Conservation (phyloP, 1,284 basidiomycete genomes). For the Cutaneotrichosporon sp. region DNA sequence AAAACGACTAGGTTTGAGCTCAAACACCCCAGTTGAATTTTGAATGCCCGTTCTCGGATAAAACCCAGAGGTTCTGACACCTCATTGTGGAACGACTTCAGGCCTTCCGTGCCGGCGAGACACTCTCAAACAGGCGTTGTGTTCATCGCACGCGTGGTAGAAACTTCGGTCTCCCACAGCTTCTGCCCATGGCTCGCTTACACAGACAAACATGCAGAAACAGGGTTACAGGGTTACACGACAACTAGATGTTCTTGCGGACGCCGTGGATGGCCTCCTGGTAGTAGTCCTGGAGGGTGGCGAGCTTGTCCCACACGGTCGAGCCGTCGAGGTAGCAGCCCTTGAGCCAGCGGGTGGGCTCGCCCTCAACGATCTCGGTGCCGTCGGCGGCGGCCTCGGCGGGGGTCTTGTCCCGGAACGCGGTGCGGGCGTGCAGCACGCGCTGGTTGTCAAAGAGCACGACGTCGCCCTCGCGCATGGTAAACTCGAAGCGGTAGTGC, state of each 20-base stretch:
- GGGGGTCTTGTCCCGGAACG: constrained; percentile 62
- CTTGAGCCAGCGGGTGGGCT: constrained; percentile 75
- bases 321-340: constrained; percentile 84
- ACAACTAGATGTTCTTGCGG: neutral
- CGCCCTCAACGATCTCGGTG: constrained; percentile 53
- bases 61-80: no score
- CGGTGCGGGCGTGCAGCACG: constrained; percentile 84
- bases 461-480: constrained; percentile 78
- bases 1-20: no score
- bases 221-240: neutral
- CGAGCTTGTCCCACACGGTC: constrained; percentile 63
- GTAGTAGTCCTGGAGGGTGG: constrained; percentile 21
- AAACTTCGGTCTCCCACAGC: no score
- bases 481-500: constrained; percentile 64
- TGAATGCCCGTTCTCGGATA: no score
- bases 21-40: no score
- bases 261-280: neutral
- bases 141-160: neutral
- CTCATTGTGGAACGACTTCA: no score
- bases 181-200: no score
- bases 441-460: constrained; percentile 92
- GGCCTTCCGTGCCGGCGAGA: no score
- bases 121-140: no score
- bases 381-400: constrained; percentile 31
- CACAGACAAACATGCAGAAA: constrained; percentile 1